Evolutionary conservation across 805 yeast genomes (phyloP), one percentile per base, ranked within the genome.

Genomic region (Lachancea waltii): DNA sequence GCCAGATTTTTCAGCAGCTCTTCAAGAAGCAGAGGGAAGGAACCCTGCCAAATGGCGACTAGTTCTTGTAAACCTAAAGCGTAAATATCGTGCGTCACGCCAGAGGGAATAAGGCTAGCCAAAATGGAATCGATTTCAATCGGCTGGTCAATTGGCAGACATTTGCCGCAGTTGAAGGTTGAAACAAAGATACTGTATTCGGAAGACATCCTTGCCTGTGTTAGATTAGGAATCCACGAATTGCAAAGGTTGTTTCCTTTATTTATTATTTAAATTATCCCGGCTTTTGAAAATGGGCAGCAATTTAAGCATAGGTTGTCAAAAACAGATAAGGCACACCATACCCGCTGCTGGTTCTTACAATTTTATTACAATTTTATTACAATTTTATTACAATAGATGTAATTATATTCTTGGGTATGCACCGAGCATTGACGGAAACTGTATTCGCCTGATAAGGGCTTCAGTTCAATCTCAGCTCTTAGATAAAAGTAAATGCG

Each of bases 1-100:
- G 69, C 60, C 21, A 74, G 45, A 1, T 48, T 31, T 4, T 67
- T 48, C 32, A 79, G 50, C 26, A 63, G 55, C 4, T 51, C 47
- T 10, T 66, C 58, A 2, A 77, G 70, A 1, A 39, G 21, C 2
- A 53, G 48, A 6, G 62, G 53, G 33, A 70, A 67, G 2, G 77
- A 65, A 2, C 80, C 78, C 41, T 79, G 79, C 47, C 78, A 51
- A 1, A 77, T 60, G 2, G 77, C 55, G 35, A 79, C 69, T 8
- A 81, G 48, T 53, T 82, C 92, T 54, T 82, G 81, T 44, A 81
- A 73, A 3, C 81, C 86, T 55, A 80, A 75, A 1, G 72, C 81
- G 37, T 71, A 69, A 5, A 80, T 38, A 36, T 70, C 67, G 18
- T 44, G 44, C n/a, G 11, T 32, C 10, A 29, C 9, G n/a, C 30